These are phyloP conservation scores for Erigeron canadensis DNA, from an alignment of 129 eudicot species.

Conservation along the genomic window DNA sequence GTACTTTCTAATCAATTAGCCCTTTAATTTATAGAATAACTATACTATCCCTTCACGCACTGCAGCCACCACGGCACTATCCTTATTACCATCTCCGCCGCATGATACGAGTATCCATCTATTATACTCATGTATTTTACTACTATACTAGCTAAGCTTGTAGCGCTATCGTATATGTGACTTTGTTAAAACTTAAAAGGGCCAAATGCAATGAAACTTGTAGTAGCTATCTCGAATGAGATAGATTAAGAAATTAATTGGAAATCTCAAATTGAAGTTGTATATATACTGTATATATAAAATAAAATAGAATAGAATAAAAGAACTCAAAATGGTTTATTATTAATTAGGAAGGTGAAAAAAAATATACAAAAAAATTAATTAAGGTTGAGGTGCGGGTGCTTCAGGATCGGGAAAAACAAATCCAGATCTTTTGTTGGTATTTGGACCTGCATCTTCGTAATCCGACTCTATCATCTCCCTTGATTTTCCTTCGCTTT, in stretches of 20 bases:
- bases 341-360: not conserved
- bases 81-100: too few species aligned
- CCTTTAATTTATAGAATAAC: too few species aligned
- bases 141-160: too few species aligned
- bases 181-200: too few species aligned
- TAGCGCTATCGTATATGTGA: too few species aligned
- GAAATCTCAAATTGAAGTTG: conserved; percentile 1
- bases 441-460: conserved; percentile 43
- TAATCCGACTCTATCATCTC: conserved; percentile 42
- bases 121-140: too few species aligned
- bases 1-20: too few species aligned
- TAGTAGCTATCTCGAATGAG: too few species aligned
- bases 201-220: too few species aligned
- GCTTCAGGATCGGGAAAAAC: conserved; percentile 30
- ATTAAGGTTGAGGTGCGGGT: conserved; percentile 36
- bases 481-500: conserved; percentile 25
- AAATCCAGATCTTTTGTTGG: conserved; percentile 33
- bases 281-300: conserved; percentile 1
- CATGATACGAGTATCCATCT: too few species aligned
- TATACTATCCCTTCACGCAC: too few species aligned
- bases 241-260: not conserved
- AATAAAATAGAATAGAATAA: conserved; percentile 10
- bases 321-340: not conserved
- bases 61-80: too few species aligned
- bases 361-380: not conserved